Percentiles rank a stretch among this genome's conserved stretches.
Evolutionary conservation across 176 grass and related monocot species (phyloP).

Genomic region (Oropetium thomaeum): DNA sequence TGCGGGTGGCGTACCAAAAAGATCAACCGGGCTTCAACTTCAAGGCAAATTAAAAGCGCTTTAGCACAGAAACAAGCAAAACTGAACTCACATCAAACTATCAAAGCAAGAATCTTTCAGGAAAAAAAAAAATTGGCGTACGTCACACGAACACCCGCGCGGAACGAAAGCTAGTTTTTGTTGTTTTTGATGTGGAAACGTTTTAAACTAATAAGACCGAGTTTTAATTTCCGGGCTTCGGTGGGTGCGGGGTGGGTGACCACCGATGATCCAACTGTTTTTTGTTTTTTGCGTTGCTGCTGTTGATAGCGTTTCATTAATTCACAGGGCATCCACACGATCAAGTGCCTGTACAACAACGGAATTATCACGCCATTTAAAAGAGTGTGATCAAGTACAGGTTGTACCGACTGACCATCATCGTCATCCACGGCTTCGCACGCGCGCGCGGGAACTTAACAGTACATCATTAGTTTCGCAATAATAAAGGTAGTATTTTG

Average conservation of each 20-base stretch:
- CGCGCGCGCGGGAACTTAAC: no score
- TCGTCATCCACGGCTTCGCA: no score
- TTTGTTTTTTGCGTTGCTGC: neutral
- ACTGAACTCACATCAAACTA: neutral
- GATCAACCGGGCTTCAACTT: neutral
- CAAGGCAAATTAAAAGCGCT: slow-evolving; percentile 20
- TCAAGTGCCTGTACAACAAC: neutral
- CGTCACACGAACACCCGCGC: neutral
- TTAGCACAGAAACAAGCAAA: neutral
- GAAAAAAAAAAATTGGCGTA: neutral
- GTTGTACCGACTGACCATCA: neutral
- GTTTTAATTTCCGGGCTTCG: no score
- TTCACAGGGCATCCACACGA: neutral
- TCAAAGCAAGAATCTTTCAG: neutral
- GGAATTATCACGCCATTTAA: neutral
- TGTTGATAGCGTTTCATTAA: neutral
- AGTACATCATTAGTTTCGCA: no score
- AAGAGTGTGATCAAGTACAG: neutral
- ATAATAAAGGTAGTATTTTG: no score
- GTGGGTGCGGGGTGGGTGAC: no score
- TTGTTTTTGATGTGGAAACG: no score
- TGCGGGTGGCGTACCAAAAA: neutral
- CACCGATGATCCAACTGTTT: no score
- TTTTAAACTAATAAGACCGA: no score
- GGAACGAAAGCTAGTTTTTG: neutral